phyloP scores from a whole-genome alignment of 805 yeast genomes.

The Candida lessepsii region DNA sequence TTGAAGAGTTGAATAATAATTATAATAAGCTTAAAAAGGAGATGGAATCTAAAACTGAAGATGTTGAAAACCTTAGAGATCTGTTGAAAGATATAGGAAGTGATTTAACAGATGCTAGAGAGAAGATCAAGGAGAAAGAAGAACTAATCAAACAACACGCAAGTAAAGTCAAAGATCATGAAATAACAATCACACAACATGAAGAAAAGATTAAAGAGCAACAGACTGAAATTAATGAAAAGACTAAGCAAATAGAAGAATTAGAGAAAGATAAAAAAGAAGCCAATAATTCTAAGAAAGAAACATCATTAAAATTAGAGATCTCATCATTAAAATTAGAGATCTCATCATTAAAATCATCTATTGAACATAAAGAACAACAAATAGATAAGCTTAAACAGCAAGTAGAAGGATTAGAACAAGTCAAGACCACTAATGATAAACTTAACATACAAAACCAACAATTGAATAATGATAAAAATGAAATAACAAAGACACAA shows the following conservation, averaged over 20 bases:
- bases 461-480: slow-evolving; percentile 36
- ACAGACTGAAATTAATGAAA: slow-evolving; percentile 3
- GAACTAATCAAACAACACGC: not conserved
- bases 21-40: slow-evolving; percentile 22
- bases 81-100: slow-evolving; percentile 76
- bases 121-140: slow-evolving; percentile 44
- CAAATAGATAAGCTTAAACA: slow-evolving; percentile 38
- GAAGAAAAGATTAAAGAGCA: not conserved
- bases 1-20: slow-evolving; percentile 18
- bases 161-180: too few species aligned
- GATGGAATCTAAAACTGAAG: slow-evolving; percentile 50
- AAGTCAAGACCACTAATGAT: slow-evolving; percentile 24
- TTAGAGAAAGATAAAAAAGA: slow-evolving; percentile 24
- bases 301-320: slow-evolving; percentile 48
- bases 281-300: slow-evolving; percentile 33
- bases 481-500: slow-evolving; percentile 40
- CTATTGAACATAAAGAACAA: slow-evolving; percentile 46
- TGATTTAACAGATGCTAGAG: slow-evolving; percentile 71
- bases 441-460: slow-evolving; percentile 34
- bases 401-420: slow-evolving; percentile 40
- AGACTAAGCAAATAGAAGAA: slow-evolving; percentile 5
- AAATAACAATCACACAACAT: too few species aligned
- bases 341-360: slow-evolving; percentile 44
- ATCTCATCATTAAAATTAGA: slow-evolving; percentile 48
- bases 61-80: slow-evolving; percentile 68